These are phyloP conservation scores for Mucor piriformis DNA, from an alignment of 371 early-diverging fungal genomes.

Conservation along the genomic window DNA sequence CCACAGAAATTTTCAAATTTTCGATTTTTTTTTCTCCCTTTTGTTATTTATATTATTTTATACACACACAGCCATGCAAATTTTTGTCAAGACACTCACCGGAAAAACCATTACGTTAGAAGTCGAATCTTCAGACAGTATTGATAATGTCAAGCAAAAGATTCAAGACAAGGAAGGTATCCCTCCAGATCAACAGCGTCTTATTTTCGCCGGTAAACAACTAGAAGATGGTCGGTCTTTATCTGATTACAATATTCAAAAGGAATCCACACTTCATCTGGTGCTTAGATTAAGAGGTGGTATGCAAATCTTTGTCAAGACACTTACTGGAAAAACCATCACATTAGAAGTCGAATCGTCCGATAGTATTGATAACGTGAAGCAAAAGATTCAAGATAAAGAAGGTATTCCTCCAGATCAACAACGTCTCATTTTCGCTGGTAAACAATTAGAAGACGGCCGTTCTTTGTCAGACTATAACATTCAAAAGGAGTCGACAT, in stretches of 20 bases:
- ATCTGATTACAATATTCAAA: slow-evolving; percentile 81
- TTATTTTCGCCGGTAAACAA: slow-evolving; percentile 99
- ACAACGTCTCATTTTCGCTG: slow-evolving; percentile 98
- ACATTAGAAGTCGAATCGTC: slow-evolving; percentile 90
- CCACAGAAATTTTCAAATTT: neutral
- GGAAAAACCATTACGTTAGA: slow-evolving; percentile 89
- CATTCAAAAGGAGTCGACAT: slow-evolving; percentile 82
- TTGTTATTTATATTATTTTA: neutral
- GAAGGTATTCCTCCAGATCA: slow-evolving; percentile 78
- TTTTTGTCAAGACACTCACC: slow-evolving; percentile 85
- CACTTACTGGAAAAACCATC: slow-evolving; percentile 80
- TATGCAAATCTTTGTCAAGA: slow-evolving; percentile 81
- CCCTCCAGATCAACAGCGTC: slow-evolving; percentile 98
- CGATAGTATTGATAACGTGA: slow-evolving; percentile 91
- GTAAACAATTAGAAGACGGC: slow-evolving; percentile 96
- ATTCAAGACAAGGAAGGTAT: slow-evolving; percentile 97
- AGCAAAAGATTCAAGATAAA: slow-evolving; percentile 94
- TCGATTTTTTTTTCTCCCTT: neutral
- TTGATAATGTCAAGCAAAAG: slow-evolving; percentile 91
- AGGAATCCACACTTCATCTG: slow-evolving; percentile 95
- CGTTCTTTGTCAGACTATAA: slow-evolving; percentile 87
- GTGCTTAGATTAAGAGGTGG: slow-evolving; percentile 93
- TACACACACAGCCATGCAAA: slow-evolving; percentile 61
- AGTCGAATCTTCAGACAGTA: slow-evolving; percentile 77
- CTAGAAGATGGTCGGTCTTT: slow-evolving; percentile 93